Evolutionary conservation across 2,329 filamentous ascomycete genomes (phyloP).

Genomic region (Exophiala spinifera): DNA sequence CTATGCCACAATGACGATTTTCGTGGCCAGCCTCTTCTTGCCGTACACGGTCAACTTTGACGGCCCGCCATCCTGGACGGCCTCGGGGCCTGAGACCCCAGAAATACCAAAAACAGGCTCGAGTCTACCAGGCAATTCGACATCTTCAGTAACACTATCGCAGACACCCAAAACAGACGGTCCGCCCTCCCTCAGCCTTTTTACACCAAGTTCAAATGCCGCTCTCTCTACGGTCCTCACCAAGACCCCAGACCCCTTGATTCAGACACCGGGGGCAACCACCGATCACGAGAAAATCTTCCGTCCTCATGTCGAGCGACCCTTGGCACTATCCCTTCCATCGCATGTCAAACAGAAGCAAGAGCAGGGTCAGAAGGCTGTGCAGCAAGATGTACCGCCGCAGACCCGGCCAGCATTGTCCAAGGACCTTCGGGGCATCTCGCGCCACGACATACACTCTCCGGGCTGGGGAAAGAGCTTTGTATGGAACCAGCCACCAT

Average conservation of each 20-base stretch:
- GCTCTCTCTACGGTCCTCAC: not conserved
- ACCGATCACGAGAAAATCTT: conserved; percentile 45
- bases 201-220: conserved; percentile 11
- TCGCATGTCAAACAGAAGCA: conserved; percentile 9
- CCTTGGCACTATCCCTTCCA: conserved; percentile 21
- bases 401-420: conserved; percentile 48
- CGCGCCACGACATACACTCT: conserved; percentile 70
- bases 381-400: conserved; percentile 37
- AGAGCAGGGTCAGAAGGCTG: conserved; percentile 43
- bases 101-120: not conserved
- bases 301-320: conserved; percentile 22
- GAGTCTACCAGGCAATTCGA: not conserved
- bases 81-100: conserved; percentile 11
- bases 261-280: conserved; percentile 41
- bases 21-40: conserved; percentile 68
- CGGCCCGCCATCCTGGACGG: conserved; percentile 36
- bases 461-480: conserved; percentile 69
- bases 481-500: conserved; percentile 73
- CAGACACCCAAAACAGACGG: conserved; percentile 1
- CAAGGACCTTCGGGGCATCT: conserved; percentile 50
- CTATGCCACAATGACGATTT: conserved; percentile 52
- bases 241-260: conserved; percentile 15
- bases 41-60: conserved; percentile 91
- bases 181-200: conserved; percentile 18
- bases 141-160: conserved; percentile 2